A percentile compares a stretch with the other conserved stretches of the same genome.
phyloP scores from a whole-genome alignment of 2,329 filamentous ascomycete genomes.

The Pseudogymnoascus sp. region DNA sequence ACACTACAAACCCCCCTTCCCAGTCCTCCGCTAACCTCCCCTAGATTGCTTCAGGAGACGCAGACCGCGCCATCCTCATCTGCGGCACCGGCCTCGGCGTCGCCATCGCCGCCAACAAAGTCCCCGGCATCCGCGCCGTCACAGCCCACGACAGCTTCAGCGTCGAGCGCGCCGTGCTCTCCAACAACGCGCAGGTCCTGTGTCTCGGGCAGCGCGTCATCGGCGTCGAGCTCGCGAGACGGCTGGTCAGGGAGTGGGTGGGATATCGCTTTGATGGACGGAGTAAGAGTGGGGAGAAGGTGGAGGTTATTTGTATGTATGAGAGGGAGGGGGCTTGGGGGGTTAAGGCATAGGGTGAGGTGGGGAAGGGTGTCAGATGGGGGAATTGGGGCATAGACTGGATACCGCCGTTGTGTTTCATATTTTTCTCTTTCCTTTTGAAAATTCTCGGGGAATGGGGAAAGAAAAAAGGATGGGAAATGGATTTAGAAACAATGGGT shows the following conservation, averaged over 20 bases:
- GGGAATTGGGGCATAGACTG: not conserved
- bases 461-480: not conserved
- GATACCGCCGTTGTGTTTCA: not conserved
- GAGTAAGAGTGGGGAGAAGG: slow-evolving; percentile 30
- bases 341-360: not conserved
- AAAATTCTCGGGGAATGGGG: no score
- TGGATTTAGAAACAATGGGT: not conserved
- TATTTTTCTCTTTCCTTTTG: not conserved
- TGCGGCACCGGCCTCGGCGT: slow-evolving; percentile 83
- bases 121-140: slow-evolving; percentile 75
- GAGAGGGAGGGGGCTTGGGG: not conserved
- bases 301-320: slow-evolving; percentile 6
- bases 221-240: slow-evolving; percentile 68
- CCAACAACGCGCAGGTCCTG: slow-evolving; percentile 79
- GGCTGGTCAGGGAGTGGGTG: slow-evolving; percentile 73
- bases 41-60: slow-evolving; percentile 52
- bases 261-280: slow-evolving; percentile 69
- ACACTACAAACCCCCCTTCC: slow-evolving; percentile 9
- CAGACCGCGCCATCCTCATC: slow-evolving; percentile 71
- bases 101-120: slow-evolving; percentile 82
- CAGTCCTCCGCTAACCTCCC: slow-evolving; percentile 18
- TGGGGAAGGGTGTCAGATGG: not conserved
- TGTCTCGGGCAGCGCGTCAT: slow-evolving; percentile 81
- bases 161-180: slow-evolving; percentile 70
- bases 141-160: slow-evolving; percentile 82